Conservation (phyloP, 2,329 filamentous ascomycete genomes). For the Berkeleyomyces basicola region DNA sequence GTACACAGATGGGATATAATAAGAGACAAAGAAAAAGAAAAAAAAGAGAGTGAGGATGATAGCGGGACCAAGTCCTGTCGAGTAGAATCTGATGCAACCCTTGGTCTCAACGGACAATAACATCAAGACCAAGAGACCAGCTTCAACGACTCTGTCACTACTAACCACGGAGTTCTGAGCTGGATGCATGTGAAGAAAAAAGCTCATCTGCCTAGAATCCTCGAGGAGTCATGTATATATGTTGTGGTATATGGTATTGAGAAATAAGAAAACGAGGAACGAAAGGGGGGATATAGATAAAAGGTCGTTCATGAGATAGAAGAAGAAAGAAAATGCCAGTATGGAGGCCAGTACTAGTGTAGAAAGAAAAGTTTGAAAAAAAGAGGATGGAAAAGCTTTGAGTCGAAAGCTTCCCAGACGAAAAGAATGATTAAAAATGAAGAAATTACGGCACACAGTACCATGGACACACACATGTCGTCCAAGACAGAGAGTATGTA, state of each 20-base stretch:
- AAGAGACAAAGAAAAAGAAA: neutral
- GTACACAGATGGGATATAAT: neutral
- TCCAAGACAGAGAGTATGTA: neutral
- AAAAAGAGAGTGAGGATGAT: neutral
- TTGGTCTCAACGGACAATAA: no score
- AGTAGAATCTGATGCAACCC: no score
- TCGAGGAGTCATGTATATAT: neutral
- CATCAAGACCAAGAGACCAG: no score
- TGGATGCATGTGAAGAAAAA: no score
- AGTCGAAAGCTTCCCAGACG: neutral
- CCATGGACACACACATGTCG: neutral
- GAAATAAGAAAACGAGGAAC: neutral
- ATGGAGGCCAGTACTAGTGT: neutral
- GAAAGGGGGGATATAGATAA: slow-evolving; percentile 4
- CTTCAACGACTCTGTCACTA: no score
- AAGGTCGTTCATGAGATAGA: neutral
- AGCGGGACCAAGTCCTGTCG: neutral
- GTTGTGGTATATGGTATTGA: neutral
- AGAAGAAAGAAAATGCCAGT: neutral
- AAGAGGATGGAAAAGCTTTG: neutral
- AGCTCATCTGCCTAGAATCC: neutral
- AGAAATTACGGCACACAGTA: neutral
- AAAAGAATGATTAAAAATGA: slow-evolving; percentile 7
- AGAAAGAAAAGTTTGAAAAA: neutral
- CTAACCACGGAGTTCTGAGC: no score